A percentile compares a stretch with the other conserved stretches of the same genome.
These are phyloP conservation scores for Lunularia cruciata DNA, from an alignment of 225 moss, liverwort and hornwort genomes.

Conservation along the genomic window DNA sequence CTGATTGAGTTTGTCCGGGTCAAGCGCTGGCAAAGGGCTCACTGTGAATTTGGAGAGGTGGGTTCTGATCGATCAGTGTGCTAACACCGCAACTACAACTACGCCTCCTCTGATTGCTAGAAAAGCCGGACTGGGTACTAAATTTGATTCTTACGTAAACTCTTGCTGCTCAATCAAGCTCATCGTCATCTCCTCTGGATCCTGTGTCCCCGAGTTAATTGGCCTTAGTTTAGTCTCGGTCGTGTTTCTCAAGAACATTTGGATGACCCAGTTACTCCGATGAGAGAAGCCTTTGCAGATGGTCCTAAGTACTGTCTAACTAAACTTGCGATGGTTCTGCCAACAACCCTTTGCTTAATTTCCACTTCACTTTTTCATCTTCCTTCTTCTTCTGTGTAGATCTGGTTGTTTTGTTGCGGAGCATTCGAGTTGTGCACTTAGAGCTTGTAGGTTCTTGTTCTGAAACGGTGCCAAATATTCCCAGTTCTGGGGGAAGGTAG, in stretches of 20 bases:
- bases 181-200: not conserved
- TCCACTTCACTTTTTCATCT: not conserved
- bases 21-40: not conserved
- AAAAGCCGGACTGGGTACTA: not conserved
- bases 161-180: not conserved
- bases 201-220: not conserved
- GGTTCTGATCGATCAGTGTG: too few species aligned
- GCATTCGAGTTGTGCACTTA: not conserved
- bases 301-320: too few species aligned
- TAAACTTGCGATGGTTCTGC: not conserved
- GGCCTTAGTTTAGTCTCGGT: not conserved
- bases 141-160: not conserved
- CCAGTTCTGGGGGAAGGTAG: not conserved
- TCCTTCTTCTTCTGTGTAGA: not conserved
- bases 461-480: conserved; percentile 2
- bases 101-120: not conserved
- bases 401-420: not conserved
- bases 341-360: not conserved
- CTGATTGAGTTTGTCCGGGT: conserved; percentile 4
- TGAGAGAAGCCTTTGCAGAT: too few species aligned
- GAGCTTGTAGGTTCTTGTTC: not conserved
- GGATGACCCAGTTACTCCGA: not conserved
- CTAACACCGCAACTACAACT: too few species aligned
- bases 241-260: not conserved
- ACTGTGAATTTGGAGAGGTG: not conserved